These are phyloP conservation scores for Tribonema minus DNA, from an alignment of 108 stramenopile genomes.

Conservation along the genomic window DNA sequence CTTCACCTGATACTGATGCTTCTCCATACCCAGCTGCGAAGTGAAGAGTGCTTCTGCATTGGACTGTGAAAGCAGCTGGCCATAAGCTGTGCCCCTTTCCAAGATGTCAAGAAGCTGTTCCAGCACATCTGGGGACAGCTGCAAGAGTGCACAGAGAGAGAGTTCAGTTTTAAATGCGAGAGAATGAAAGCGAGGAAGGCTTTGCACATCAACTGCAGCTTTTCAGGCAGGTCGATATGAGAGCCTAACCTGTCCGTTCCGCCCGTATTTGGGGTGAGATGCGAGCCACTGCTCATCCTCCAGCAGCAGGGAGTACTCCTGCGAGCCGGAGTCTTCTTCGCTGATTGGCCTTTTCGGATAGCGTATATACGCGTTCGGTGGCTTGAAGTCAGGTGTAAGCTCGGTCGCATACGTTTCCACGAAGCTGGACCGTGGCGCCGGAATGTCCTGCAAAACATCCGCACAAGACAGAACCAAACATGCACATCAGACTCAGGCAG, in stretches of 20 bases:
- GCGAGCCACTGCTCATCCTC: conserved; percentile 39
- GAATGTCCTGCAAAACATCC: not conserved
- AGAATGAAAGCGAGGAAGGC: too few relatives aligned
- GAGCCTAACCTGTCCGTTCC: too few relatives aligned
- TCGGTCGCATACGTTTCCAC: not conserved
- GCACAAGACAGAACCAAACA: not conserved
- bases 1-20: not conserved
- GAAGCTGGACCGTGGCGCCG: not conserved
- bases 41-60: conserved; percentile 31
- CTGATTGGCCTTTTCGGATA: conserved; percentile 19
- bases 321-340: conserved; percentile 12
- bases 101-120: conserved; percentile 30
- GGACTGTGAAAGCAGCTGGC: not conserved
- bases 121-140: conserved; percentile 9
- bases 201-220: too few relatives aligned
- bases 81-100: conserved; percentile 29
- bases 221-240: too few relatives aligned
- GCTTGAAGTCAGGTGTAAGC: conserved; percentile 2
- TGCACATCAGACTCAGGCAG: not conserved
- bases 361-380: conserved; percentile 21
- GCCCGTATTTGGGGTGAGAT: conserved; percentile 16
- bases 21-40: conserved; percentile 31
- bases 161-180: too few relatives aligned
- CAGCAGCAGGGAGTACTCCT: conserved; percentile 33
- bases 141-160: too few relatives aligned